A percentile compares a stretch with the other conserved stretches of the same genome.
phyloP scores from a whole-genome alignment of 2,329 filamentous ascomycete species.

The Emergomyces africanus region DNA sequence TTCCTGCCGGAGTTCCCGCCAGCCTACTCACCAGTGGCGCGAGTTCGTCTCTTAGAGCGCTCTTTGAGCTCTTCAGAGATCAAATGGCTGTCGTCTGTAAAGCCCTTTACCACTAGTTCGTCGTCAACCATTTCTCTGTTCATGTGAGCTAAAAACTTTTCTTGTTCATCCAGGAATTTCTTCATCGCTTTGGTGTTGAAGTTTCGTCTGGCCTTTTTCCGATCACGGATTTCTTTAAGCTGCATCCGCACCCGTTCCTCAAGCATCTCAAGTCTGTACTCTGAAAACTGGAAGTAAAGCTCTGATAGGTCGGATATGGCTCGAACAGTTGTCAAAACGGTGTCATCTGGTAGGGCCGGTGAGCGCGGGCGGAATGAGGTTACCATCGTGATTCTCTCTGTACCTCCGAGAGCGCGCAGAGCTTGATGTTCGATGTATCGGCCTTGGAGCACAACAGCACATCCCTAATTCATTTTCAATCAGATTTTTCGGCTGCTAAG shows the following conservation, averaged over 20 bases:
- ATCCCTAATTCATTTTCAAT: conserved; percentile 37
- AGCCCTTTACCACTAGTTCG: conserved; percentile 25
- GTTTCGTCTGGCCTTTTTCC: conserved; percentile 19
- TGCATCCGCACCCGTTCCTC: conserved; percentile 43
- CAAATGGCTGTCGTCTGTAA: conserved; percentile 24
- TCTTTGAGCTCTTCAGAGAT: conserved; percentile 24
- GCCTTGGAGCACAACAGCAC: conserved; percentile 53
- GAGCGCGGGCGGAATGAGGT: conserved; percentile 51
- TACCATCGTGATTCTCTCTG: conserved; percentile 53
- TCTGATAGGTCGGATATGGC: conserved; percentile 44
- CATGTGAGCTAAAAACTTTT: conserved; percentile 27
- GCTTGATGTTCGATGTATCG: conserved; percentile 55
- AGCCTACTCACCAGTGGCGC: background rate
- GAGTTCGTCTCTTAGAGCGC: conserved; percentile 12
- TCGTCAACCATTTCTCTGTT: conserved; percentile 29
- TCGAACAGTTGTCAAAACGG: conserved; percentile 47
- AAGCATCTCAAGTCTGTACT: conserved; percentile 52
- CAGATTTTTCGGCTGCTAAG: background rate
- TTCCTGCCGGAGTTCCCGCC: background rate
- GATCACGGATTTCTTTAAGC: conserved; percentile 26
- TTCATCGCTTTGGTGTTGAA: conserved; percentile 20
- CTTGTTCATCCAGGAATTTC: conserved; percentile 17
- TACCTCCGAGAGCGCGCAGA: conserved; percentile 43
- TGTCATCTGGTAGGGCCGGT: conserved; percentile 44
- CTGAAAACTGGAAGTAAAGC: conserved; percentile 48